Evolutionary conservation across 2,329 filamentous ascomycete species (phyloP).

Genomic region (Rutstroemia sp.): DNA sequence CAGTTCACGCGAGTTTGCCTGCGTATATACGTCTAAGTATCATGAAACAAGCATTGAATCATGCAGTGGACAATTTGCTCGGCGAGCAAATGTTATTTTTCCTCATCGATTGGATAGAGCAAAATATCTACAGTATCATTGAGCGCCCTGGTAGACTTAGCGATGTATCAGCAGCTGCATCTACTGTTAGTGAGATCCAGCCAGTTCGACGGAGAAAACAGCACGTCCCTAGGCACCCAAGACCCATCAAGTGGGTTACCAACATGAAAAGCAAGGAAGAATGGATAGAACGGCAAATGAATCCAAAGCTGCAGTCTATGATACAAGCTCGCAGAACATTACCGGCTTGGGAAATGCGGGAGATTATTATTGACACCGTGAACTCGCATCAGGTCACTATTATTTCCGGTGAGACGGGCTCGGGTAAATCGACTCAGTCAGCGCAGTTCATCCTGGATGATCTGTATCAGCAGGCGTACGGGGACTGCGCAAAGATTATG

Average conservation of each 20-base stretch:
- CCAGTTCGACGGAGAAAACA: constrained; percentile 20
- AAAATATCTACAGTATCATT: constrained; percentile 74
- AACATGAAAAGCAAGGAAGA: constrained; percentile 53
- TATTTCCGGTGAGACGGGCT: constrained; percentile 93
- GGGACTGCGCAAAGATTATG: constrained; percentile 77
- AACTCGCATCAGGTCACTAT: constrained; percentile 80
- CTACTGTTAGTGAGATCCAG: constrained; percentile 49
- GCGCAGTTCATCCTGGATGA: constrained; percentile 95
- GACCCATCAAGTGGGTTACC: constrained; percentile 55
- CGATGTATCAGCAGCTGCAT: constrained; percentile 74
- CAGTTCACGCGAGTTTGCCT: constrained; percentile 64
- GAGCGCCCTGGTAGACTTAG: constrained; percentile 75
- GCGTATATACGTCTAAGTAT: constrained; percentile 92
- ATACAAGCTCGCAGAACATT: constrained; percentile 62
- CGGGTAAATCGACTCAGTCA: constrained; percentile 93
- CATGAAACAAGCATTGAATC: constrained; percentile 65
- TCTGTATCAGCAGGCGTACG: constrained; percentile 68
- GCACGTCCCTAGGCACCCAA: constrained; percentile 40
- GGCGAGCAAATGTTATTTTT: constrained; percentile 91
- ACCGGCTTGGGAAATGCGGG: constrained; percentile 80
- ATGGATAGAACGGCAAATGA: constrained; percentile 64
- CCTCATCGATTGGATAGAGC: constrained; percentile 85
- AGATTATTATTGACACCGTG: constrained; percentile 70
- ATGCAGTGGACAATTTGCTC: constrained; percentile 62
- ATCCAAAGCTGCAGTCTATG: constrained; percentile 66